Conservation (phyloP, 306 rosid genomes). For the Lotus japonicus region DNA sequence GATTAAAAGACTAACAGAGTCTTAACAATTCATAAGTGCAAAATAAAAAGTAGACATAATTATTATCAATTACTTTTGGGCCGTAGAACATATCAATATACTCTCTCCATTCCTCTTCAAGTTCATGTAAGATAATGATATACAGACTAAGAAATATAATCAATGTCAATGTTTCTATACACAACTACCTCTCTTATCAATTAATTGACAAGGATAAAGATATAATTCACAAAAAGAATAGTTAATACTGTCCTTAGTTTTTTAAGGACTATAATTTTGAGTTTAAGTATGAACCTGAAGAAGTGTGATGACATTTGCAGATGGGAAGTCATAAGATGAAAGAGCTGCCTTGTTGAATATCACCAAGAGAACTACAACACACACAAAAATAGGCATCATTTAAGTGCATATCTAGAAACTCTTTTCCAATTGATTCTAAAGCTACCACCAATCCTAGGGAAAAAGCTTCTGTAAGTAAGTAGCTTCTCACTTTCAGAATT, state of each 20-base stretch:
- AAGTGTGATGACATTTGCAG: conserved; percentile 87
- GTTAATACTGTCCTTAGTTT: too few species aligned
- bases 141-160: too few species aligned
- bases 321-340: conserved; percentile 74
- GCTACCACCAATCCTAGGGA: too few species aligned
- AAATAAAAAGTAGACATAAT: not conserved
- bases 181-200: too few species aligned
- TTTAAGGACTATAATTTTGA: not conserved
- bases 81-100: not conserved
- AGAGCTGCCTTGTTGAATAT: conserved; percentile 95
- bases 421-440: too few species aligned
- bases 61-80: not conserved
- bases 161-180: too few species aligned
- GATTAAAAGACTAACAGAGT: not conserved
- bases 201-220: too few species aligned
- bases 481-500: too few species aligned
- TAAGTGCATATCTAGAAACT: not conserved
- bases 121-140: too few species aligned
- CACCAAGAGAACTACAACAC: conserved; percentile 69
- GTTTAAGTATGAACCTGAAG: conserved; percentile 64
- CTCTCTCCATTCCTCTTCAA: too few species aligned
- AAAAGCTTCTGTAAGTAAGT: too few species aligned
- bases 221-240: too few species aligned
- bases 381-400: not conserved
- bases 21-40: not conserved